phyloP scores from a whole-genome alignment of 768 basidiomycete genomes.

The Phlegmacium glaucopus region DNA sequence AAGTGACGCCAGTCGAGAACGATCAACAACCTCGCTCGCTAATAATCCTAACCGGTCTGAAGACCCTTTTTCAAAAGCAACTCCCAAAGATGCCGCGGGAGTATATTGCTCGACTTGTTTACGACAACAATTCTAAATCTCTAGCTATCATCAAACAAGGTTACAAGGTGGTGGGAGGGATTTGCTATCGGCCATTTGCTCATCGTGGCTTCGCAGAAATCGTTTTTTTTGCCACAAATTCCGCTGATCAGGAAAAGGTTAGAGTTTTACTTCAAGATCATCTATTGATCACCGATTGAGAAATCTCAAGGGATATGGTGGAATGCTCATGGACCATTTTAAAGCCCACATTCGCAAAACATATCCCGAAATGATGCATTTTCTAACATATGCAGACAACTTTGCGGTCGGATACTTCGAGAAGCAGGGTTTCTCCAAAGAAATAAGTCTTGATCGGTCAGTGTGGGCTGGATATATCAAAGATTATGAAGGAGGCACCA shows the following conservation, averaged over 20 bases:
- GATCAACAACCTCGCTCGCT: constrained; percentile 72
- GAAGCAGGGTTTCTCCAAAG: constrained; percentile 98
- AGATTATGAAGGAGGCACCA: constrained; percentile 98
- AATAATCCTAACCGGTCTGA: constrained; percentile 90
- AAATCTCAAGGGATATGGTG: constrained; percentile 81
- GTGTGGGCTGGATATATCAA: constrained; percentile 99
- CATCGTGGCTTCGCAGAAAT: constrained; percentile 96
- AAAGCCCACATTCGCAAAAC: constrained; percentile 86
- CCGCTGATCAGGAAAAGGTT: constrained; percentile 97
- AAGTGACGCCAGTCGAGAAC: constrained; percentile 81
- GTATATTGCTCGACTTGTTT: constrained; percentile 94
- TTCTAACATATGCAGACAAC: constrained; percentile 98
- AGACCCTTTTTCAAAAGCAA: constrained; percentile 96
- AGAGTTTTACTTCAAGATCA: constrained; percentile 10
- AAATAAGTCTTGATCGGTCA: constrained; percentile 87
- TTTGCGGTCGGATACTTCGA: constrained; percentile 99
- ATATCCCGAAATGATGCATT: constrained; percentile 88
- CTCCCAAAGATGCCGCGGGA: constrained; percentile 98
- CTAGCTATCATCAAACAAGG: constrained; percentile 95
- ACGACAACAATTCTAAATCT: constrained; percentile 87
- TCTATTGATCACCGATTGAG: not conserved
- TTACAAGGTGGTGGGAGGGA: constrained; percentile 94
- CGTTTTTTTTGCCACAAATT: constrained; percentile 97
- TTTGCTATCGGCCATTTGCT: constrained; percentile 94
- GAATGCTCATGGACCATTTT: constrained; percentile 98